These are phyloP conservation scores for Selaginella moellendorffii DNA, from an alignment of 75 land plant genomes.

Conservation along the genomic window DNA sequence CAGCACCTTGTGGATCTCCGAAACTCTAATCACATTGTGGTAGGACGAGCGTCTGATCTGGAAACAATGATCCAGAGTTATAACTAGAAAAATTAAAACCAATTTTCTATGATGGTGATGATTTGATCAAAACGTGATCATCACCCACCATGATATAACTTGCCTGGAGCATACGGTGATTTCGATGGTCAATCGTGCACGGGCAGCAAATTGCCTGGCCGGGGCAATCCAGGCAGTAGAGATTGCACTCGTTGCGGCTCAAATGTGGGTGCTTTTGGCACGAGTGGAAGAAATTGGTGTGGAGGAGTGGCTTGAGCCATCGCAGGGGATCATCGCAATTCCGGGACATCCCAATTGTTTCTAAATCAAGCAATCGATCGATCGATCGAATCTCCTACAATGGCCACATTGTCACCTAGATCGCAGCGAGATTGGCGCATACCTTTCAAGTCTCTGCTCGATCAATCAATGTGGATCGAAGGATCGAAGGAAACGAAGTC, in stretches of 20 bases:
- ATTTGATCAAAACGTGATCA: no score
- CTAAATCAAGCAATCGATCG: no score
- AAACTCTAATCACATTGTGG: conserved; percentile 29
- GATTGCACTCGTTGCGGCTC: conserved; percentile 51
- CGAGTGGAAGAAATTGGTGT: conserved; percentile 34
- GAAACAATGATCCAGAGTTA: no score
- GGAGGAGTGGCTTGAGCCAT: conserved; percentile 47
- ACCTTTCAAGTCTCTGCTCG: no score
- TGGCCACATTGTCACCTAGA: no score
- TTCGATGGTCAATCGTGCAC: conserved; percentile 38
- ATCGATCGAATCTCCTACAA: no score
- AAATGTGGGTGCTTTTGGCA: conserved; percentile 37
- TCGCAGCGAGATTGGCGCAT: no score
- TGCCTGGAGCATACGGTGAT: conserved; percentile 57
- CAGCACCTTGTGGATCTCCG: conserved; percentile 28
- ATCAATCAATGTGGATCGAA: no score
- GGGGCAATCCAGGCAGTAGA: conserved; percentile 54
- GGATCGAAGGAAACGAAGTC: no score
- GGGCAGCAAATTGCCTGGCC: conserved; percentile 42
- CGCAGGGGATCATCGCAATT: not conserved
- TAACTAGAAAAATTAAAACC: no score
- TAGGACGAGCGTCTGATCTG: conserved; percentile 33
- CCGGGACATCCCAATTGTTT: no score
- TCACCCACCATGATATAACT: not conserved
- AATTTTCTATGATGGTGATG: no score